Conservation (phyloP, 1,139 yeast genomes). For the Pichia sp. region DNA sequence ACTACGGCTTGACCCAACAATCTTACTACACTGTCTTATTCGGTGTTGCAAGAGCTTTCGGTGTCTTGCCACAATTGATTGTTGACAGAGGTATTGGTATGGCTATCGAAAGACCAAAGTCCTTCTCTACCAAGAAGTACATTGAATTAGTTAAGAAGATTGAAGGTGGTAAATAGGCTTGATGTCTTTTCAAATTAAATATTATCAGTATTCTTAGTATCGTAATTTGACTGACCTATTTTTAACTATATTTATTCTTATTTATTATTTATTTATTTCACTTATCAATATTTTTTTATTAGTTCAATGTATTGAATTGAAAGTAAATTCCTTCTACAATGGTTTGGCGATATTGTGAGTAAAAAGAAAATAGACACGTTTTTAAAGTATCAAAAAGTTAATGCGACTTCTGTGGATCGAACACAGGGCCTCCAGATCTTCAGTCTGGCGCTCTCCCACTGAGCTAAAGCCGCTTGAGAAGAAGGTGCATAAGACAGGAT, state of each 20-base stretch:
- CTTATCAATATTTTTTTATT: background rate
- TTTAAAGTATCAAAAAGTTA: conserved; percentile 9
- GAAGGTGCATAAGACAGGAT: conserved; percentile 23
- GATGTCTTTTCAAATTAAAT: conserved; percentile 4
- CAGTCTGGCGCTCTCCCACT: conserved; percentile 92
- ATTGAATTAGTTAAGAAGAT: conserved; percentile 51
- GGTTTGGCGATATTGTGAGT: no score
- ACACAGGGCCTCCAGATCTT: conserved; percentile 93
- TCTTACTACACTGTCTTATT: conserved; percentile 96
- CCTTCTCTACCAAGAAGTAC: conserved; percentile 75
- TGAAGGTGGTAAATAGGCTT: conserved; percentile 14
- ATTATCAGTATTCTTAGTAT: background rate
- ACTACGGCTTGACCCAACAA: conserved; percentile 94
- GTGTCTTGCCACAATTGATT: conserved; percentile 95
- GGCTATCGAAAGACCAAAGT: conserved; percentile 97
- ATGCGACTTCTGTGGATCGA: conserved; percentile 91
- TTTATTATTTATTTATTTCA: conserved; percentile 6
- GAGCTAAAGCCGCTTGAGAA: conserved; percentile 62
- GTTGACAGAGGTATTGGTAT: conserved; percentile 94
- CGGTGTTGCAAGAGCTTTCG: conserved; percentile 97
- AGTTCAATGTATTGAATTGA: background rate
- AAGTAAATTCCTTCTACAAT: background rate
- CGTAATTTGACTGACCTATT: background rate
- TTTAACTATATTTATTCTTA: conserved; percentile 1
- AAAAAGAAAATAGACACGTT: no score